Evolutionary conservation across 345 rosid genomes (phyloP).

Genomic region (Lenwebbia sp.): DNA sequence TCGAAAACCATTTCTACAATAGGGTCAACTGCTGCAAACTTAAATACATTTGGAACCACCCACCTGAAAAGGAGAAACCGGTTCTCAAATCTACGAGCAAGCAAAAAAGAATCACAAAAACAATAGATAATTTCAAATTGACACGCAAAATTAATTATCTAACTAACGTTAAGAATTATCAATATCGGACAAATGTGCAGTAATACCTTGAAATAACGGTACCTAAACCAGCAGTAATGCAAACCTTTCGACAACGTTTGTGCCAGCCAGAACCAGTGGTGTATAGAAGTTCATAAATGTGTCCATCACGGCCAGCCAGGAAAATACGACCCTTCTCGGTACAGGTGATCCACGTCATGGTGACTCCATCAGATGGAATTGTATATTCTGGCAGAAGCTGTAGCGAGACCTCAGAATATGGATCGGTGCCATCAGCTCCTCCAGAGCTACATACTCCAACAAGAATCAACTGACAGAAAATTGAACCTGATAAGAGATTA

Average conservation of each 20-base stretch:
- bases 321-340: conserved; percentile 84
- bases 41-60: conserved; percentile 89
- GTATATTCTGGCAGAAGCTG: conserved; percentile 89
- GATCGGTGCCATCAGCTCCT: conserved; percentile 80
- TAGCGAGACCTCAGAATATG: conserved; percentile 80
- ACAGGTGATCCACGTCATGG: conserved; percentile 81
- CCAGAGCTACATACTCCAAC: conserved; percentile 91
- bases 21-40: conserved; percentile 92
- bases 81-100: neutral
- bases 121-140: neutral
- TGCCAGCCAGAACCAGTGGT: conserved; percentile 90
- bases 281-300: conserved; percentile 76
- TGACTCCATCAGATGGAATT: conserved; percentile 83
- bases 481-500: conserved; percentile 5
- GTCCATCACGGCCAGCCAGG: conserved; percentile 93
- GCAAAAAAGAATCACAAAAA: neutral
- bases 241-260: conserved; percentile 83
- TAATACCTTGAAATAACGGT: conserved; percentile 86
- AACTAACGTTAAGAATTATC: neutral
- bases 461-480: conserved; percentile 67
- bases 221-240: conserved; percentile 91
- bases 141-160: neutral
- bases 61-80: conserved; percentile 49
- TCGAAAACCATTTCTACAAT: conserved; percentile 88
- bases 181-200: neutral